Evolutionary conservation across 768 basidiomycete species (phyloP).

Genomic region (Boletus rubropictus): DNA sequence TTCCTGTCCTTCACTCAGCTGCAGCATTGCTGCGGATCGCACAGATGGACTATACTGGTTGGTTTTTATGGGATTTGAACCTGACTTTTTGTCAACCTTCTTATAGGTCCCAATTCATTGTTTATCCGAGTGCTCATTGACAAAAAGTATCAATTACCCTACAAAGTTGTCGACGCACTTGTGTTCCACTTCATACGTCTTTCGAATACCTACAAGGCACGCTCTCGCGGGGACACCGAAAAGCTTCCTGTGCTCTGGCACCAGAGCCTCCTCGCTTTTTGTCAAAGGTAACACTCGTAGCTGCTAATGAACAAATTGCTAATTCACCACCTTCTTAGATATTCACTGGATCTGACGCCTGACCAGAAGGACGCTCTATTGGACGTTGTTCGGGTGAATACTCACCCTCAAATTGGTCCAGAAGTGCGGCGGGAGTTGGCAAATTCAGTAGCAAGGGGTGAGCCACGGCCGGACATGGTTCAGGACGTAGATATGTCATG

Average conservation of each 20-base stretch:
- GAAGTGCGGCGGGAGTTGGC: slow-evolving; percentile 90
- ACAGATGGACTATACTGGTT: slow-evolving; percentile 94
- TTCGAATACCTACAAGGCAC: slow-evolving; percentile 82
- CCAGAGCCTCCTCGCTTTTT: slow-evolving; percentile 91
- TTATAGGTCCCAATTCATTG: slow-evolving; percentile 79
- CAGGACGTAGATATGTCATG: slow-evolving; percentile 63
- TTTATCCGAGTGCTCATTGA: slow-evolving; percentile 96
- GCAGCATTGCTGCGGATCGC: slow-evolving; percentile 91
- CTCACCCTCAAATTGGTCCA: slow-evolving; percentile 80
- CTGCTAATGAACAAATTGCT: background rate
- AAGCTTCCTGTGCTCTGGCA: slow-evolving; percentile 98
- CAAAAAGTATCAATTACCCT: slow-evolving; percentile 97
- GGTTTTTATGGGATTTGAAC: slow-evolving; percentile 1
- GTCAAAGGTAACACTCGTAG: slow-evolving; percentile 64
- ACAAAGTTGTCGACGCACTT: slow-evolving; percentile 94
- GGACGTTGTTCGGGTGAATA: slow-evolving; percentile 81
- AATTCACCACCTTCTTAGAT: slow-evolving; percentile 43
- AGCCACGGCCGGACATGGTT: slow-evolving; percentile 58
- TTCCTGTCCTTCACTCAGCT: slow-evolving; percentile 95
- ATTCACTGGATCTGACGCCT: slow-evolving; percentile 87
- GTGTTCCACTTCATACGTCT: slow-evolving; percentile 98
- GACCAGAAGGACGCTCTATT: slow-evolving; percentile 98
- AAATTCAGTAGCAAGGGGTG: slow-evolving; percentile 81
- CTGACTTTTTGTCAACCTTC: background rate
- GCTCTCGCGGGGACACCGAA: slow-evolving; percentile 60